phyloP scores from a whole-genome alignment of 2,329 filamentous ascomycete genomes.

The Dissoconium aciculare region DNA sequence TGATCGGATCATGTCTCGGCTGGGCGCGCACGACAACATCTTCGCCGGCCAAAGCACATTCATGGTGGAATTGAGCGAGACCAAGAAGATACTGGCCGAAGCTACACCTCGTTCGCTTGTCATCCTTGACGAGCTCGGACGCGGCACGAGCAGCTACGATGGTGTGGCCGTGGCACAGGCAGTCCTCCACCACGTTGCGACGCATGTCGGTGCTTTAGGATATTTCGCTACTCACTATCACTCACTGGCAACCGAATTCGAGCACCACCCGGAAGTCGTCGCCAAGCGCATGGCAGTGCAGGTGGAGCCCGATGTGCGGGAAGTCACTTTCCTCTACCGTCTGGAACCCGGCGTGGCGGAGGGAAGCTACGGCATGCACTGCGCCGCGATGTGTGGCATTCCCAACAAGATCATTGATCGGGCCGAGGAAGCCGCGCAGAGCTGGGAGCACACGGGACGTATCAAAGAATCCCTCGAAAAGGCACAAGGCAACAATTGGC shows the following conservation, averaged over 20 bases:
- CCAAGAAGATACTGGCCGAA: slow-evolving; percentile 92
- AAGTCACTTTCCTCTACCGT: slow-evolving; percentile 94
- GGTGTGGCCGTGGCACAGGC: slow-evolving; percentile 93
- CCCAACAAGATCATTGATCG: slow-evolving; percentile 64
- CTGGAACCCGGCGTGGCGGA: slow-evolving; percentile 88
- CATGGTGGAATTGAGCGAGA: slow-evolving; percentile 93
- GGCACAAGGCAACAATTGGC: slow-evolving; percentile 54
- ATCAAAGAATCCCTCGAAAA: slow-evolving; percentile 78
- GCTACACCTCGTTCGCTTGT: slow-evolving; percentile 88
- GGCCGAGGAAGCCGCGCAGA: slow-evolving; percentile 73
- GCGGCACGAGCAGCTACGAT: slow-evolving; percentile 89
- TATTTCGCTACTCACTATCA: slow-evolving; percentile 99
- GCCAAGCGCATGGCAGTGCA: slow-evolving; percentile 87
- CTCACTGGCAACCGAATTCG: slow-evolving; percentile 80
- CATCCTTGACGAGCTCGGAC: slow-evolving; percentile 89
- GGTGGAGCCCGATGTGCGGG: slow-evolving; percentile 67
- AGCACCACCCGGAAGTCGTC: slow-evolving; percentile 71
- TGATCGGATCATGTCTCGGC: slow-evolving; percentile 95
- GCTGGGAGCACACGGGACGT: slow-evolving; percentile 90
- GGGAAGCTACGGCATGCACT: slow-evolving; percentile 98
- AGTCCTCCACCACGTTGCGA: slow-evolving; percentile 89
- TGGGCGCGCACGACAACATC: slow-evolving; percentile 97
- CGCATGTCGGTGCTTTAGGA: slow-evolving; percentile 80
- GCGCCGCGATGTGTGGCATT: slow-evolving; percentile 95
- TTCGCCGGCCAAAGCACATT: slow-evolving; percentile 96